A percentile compares a stretch with the other conserved stretches of the same genome.
phyloP scores from a whole-genome alignment of 2,329 filamentous ascomycete genomes.

The Tolypocladium ovalisporum region DNA sequence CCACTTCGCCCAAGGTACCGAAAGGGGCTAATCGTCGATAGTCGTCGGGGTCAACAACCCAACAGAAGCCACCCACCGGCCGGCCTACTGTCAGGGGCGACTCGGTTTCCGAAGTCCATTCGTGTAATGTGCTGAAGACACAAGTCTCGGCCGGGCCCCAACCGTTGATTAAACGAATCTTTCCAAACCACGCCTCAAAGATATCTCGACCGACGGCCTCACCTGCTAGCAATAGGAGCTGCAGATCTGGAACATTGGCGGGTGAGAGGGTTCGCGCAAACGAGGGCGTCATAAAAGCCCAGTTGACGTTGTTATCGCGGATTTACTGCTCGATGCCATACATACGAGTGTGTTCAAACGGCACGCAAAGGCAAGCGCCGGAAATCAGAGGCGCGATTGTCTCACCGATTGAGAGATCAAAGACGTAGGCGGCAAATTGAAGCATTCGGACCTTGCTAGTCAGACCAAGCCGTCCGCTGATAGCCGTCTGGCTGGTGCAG shows the following conservation, averaged over 20 bases:
- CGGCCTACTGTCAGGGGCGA: conserved; percentile 1
- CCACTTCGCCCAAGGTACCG: conserved; percentile 4
- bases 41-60: conserved; percentile 1
- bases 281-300: conserved; percentile 2
- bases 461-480: neutral
- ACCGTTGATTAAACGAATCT: conserved; percentile 4
- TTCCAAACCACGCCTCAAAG: conserved; percentile 4
- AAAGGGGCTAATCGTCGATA: conserved; percentile 1
- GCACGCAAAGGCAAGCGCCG: neutral
- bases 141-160: conserved; percentile 7
- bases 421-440: neutral
- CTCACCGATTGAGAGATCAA: neutral
- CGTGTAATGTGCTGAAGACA: conserved; percentile 1
- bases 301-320: neutral
- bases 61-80: conserved; percentile 2
- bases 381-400: neutral
- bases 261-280: conserved; percentile 2
- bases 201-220: conserved; percentile 2
- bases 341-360: conserved; percentile 1
- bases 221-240: conserved; percentile 3
- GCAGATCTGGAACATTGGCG: neutral
- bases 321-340: conserved; percentile 2
- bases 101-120: neutral
- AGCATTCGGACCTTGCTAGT: neutral
- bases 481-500: neutral